A percentile compares a stretch with the other conserved stretches of the same genome.
These are phyloP conservation scores for Hypoxylon sp. DNA, from an alignment of 2,329 filamentous ascomycete genomes.

Conservation along the genomic window DNA sequence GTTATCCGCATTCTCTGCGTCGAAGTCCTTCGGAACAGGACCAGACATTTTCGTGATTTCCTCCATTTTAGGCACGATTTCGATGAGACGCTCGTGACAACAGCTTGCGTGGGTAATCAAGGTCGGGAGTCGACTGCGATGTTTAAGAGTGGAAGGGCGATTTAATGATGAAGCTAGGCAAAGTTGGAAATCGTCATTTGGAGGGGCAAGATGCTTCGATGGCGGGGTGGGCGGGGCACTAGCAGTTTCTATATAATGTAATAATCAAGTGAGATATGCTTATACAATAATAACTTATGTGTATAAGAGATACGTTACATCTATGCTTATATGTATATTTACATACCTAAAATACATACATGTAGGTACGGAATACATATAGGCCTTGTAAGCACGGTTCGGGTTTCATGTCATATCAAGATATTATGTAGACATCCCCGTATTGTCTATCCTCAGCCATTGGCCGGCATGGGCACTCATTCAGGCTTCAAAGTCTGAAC, in stretches of 20 bases:
- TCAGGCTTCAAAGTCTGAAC: no score
- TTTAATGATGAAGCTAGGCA: not conserved
- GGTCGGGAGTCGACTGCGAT: not conserved
- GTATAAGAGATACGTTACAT: no score
- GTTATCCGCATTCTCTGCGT: conserved; percentile 57
- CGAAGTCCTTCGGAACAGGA: conserved; percentile 61
- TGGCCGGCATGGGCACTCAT: no score
- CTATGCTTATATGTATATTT: no score
- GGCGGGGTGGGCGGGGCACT: conserved; percentile 1
- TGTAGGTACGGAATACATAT: no score
- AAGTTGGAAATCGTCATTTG: conserved; percentile 11
- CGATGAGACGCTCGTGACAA: not conserved
- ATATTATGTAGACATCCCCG: no score
- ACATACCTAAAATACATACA: no score
- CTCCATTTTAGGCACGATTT: conserved; percentile 40
- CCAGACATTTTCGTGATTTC: conserved; percentile 47
- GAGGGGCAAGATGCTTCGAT: conserved; percentile 6
- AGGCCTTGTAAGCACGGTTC: no score
- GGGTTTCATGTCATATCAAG: no score
- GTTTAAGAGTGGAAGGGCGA: not conserved
- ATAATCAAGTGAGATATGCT: not conserved
- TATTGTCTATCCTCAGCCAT: no score
- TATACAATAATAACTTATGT: no score
- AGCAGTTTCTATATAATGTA: not conserved
- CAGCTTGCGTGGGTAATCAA: not conserved